Base-by-base conservation (phyloP, 129 eudicot genomes). In the Lactuca sativa region DNA sequence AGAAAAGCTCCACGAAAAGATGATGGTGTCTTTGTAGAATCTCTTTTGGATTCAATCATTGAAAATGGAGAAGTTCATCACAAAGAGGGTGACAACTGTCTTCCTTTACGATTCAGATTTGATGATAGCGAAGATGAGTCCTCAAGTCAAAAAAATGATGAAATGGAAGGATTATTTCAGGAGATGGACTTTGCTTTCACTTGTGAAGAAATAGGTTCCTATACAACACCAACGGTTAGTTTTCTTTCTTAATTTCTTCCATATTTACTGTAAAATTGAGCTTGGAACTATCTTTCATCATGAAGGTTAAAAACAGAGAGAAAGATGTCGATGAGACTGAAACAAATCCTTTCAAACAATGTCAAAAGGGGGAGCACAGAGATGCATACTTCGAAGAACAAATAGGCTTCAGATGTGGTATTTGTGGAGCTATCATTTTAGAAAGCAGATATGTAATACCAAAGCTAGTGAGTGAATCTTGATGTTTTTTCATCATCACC, bases 381-480 rank as follows among this genome's bases (percentile, higher is more conserved):
- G 48, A 77, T 4, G 30, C 67, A 16, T 51, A 73, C 55, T 56
- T 78, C 16, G 84, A 86, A 36, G 96, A 89, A 15, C 72, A 83
- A 57, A 72, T 66, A 4, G 96, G 96, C 25, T 0, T 81, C 14
- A 59, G 69, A 33, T 89, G 96, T 64, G 15, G 32, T 3, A 30
- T 54, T 59, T 89, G 96, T 51, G 71, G 64, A 15, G 51, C 72
- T 52, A 76, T 89, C 9, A 32, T 63, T 44, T 43, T 62, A 0
- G 92, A 83, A 81, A 82, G 71, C 10, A 68, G 41, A 80, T 31
- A 70, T 7, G 79, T 81, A 18, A 64, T 68, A 14, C 77, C 92
- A 2, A 57, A 59, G 25, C 86, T 74, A 15, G 96, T 83, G 64
- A 77, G 90, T 70, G 43, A 34, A 5, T 40, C 21, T 16, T 5